A percentile compares a stretch with the other conserved stretches of the same genome.
These are phyloP conservation scores for Alternaria alternata DNA, from an alignment of 2,329 filamentous ascomycete genomes.

Conservation along the genomic window DNA sequence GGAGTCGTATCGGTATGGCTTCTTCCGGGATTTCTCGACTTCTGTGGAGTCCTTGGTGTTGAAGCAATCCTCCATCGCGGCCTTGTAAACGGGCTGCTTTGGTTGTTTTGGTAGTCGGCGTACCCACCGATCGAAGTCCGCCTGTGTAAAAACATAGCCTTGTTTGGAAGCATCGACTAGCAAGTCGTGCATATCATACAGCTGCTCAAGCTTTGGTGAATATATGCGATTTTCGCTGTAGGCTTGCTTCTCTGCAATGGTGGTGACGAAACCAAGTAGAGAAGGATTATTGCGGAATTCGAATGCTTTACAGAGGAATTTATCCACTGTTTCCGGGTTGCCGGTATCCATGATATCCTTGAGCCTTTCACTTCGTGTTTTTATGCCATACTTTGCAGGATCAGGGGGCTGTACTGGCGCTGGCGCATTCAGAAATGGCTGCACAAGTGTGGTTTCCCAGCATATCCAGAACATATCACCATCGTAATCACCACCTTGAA, in stretches of 20 bases:
- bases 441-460: constrained; percentile 73
- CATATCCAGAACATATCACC: constrained; percentile 81
- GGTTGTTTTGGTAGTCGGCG: constrained; percentile 61
- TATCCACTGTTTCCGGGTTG: constrained; percentile 43
- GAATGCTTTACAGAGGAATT: constrained; percentile 64
- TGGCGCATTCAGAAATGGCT: constrained; percentile 70
- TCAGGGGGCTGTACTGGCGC: constrained; percentile 58
- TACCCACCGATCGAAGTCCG: constrained; percentile 60
- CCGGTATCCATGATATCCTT: constrained; percentile 51
- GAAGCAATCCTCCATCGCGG: constrained; percentile 38
- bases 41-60: constrained; percentile 24
- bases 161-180: constrained; percentile 58
- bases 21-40: constrained; percentile 23
- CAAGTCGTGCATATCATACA: constrained; percentile 55
- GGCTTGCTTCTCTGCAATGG: constrained; percentile 68
- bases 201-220: constrained; percentile 25
- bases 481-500: constrained; percentile 84
- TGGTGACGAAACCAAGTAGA: constrained; percentile 70
- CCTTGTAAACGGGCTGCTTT: constrained; percentile 52
- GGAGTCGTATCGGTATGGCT: constrained; percentile 30
- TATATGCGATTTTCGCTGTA: constrained; percentile 57
- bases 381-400: constrained; percentile 59
- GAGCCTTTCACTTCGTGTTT: constrained; percentile 59
- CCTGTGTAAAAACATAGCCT: constrained; percentile 58
- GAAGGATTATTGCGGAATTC: constrained; percentile 65